Base-by-base conservation (phyloP, 2,329 filamentous ascomycete genomes). In the Ophiocordyceps polyrhachis-furcata region DNA sequence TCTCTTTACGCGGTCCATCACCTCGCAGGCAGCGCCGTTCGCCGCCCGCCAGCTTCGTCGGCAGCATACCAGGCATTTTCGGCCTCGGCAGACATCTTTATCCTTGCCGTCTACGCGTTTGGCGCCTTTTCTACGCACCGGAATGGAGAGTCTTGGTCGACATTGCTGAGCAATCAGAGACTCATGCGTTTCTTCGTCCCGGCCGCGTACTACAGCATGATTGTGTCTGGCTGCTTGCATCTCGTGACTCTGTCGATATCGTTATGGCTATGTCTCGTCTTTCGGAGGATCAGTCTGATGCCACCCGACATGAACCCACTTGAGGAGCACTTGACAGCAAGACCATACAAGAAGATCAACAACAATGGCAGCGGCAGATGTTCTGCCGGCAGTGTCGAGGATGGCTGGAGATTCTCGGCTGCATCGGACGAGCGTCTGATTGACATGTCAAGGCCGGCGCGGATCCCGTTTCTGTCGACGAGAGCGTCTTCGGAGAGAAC, bases 221-320 rank as follows among this genome's bases (percentile, higher is more conserved):
- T 81, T 9, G 66, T 68, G 8, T 70, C 77, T 9, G 79, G 72
- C 13, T 76, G 71, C 1, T 58, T 93, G 19, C 87, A 94, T 57
- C 54, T 83, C 0, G 50, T 85, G 11, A 84, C 84, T 2, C 61
- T 91, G 1, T 61, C 68, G 17, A 66, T 93, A 32, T 84, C 84
- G 5, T 58, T 84, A 29, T 95, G 82, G 63, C 69, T 96, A 23
- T 76, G 78, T 15, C 58, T 83, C 44, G 74, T 82, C 52, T 96
- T 95, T 74, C 76, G 80, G 38, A 81, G 83, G 56, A 95, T 96
- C 54, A 70, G 79, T 5, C 68, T 71, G 19, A 72, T 95, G 58
- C 89, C 89, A 6, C 88, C 89, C 0, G 89, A 96, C 56, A 86
- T 94, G 83, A 96, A 96, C 58, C 89, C 89, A 2, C 70, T 96